These are phyloP conservation scores for Trichoderma sp. DNA, from an alignment of 2,329 filamentous ascomycete species.

Conservation along the genomic window DNA sequence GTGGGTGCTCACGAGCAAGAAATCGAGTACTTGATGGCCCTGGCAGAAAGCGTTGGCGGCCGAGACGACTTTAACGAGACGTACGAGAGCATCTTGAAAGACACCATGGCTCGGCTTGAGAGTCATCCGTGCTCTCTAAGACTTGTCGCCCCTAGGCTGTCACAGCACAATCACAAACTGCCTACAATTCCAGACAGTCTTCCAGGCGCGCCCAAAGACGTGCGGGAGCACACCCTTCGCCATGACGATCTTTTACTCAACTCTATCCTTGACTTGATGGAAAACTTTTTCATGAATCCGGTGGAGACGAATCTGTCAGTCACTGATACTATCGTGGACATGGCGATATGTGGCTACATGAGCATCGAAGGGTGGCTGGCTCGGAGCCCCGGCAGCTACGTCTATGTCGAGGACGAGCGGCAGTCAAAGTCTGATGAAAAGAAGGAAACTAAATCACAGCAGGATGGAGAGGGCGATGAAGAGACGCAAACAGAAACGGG, in stretches of 20 bases:
- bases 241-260: constrained; percentile 62
- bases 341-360: constrained; percentile 82
- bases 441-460: background rate
- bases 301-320: constrained; percentile 87
- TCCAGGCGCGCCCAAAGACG: constrained; percentile 60
- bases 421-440: background rate
- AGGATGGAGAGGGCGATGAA: background rate
- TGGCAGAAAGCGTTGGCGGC: constrained; percentile 67
- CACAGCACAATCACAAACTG: constrained; percentile 55
- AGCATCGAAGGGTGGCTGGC: constrained; percentile 88
- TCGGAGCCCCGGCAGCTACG: constrained; percentile 64
- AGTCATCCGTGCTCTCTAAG: constrained; percentile 70
- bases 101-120: constrained; percentile 67
- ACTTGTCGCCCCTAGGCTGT: constrained; percentile 61
- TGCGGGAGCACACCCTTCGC: constrained; percentile 59
- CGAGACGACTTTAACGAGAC: constrained; percentile 69
- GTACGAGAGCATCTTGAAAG: constrained; percentile 70
- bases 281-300: constrained; percentile 83
- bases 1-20: constrained; percentile 74
- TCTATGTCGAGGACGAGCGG: constrained; percentile 42
- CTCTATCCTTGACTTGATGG: constrained; percentile 67
- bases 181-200: constrained; percentile 55
- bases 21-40: constrained; percentile 65
- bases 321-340: constrained; percentile 77
- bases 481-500: constrained; percentile 14